Conservation (phyloP, 164 flowering plant genomes). For the Stephania japonica region DNA sequence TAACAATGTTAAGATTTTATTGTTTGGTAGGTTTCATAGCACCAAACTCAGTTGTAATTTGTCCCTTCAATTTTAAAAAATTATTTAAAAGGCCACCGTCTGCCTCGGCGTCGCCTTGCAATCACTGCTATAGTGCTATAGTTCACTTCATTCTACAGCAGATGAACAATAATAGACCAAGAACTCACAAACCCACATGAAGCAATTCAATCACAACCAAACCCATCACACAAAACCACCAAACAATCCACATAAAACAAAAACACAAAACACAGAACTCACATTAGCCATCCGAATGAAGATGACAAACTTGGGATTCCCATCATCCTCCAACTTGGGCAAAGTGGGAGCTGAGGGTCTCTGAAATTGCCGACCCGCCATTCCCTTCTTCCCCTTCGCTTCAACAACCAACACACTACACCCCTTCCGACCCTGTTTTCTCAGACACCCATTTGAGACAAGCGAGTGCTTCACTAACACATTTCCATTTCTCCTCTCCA, state of each 20-base stretch:
- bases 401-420: constrained; percentile 38
- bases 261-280: constrained; percentile 15
- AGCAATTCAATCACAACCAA: neutral
- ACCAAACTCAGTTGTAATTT: too few species aligned
- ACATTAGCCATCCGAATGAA: constrained; percentile 91
- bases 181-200: neutral
- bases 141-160: too few species aligned
- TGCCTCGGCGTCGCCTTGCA: too few species aligned
- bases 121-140: too few species aligned
- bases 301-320: constrained; percentile 79
- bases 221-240: neutral
- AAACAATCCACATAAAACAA: neutral
- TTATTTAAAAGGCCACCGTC: too few species aligned
- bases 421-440: constrained; percentile 10
- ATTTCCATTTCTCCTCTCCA: constrained; percentile 31
- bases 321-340: constrained; percentile 92
- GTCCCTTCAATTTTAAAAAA: too few species aligned
- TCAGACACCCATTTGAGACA: constrained; percentile 24
- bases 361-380: constrained; percentile 57
- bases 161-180: neutral
- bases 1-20: too few species aligned
- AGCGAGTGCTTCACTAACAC: constrained; percentile 41
- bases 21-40: too few species aligned
- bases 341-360: constrained; percentile 47
- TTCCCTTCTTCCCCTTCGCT: constrained; percentile 78